Evolutionary conservation across 2,329 filamentous ascomycete species (phyloP).

Genomic region (Trichoderma arundinaceum): DNA sequence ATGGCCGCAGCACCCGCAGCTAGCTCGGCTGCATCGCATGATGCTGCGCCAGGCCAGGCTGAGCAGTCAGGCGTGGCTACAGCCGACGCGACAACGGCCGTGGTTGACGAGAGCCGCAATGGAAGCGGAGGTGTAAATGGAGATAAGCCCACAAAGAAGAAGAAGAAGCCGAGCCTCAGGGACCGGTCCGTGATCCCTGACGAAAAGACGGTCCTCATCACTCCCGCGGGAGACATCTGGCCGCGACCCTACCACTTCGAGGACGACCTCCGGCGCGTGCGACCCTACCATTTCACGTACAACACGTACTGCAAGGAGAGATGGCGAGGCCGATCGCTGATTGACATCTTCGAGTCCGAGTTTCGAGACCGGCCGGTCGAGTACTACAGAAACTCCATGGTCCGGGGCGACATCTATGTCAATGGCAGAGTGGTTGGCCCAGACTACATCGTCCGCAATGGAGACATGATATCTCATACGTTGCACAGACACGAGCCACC

Average conservation of each 20-base stretch:
- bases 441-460: slow-evolving; percentile 79
- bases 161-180: slow-evolving; percentile 19
- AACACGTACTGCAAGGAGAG: slow-evolving; percentile 94
- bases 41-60: not conserved
- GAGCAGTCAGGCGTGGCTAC: slow-evolving; percentile 4
- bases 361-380: slow-evolving; percentile 85
- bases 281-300: slow-evolving; percentile 91
- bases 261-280: slow-evolving; percentile 79
- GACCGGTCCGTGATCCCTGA: slow-evolving; percentile 33
- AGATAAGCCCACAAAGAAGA: slow-evolving; percentile 11
- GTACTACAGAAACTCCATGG: slow-evolving; percentile 88
- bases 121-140: not conserved
- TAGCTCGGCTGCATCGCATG: slow-evolving; percentile 8
- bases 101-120: not conserved
- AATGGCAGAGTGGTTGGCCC: slow-evolving; percentile 75
- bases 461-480: slow-evolving; percentile 89
- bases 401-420: slow-evolving; percentile 76
- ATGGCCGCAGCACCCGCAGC: slow-evolving; percentile 30
- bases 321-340: slow-evolving; percentile 80
- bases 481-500: slow-evolving; percentile 95
- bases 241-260: slow-evolving; percentile 80
- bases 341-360: slow-evolving; percentile 89
- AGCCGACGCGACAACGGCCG: not conserved
- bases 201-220: slow-evolving; percentile 40
- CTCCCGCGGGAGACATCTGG: slow-evolving; percentile 49